Percentiles rank a stretch among this genome's conserved stretches.
Evolutionary conservation across 345 rosid species (phyloP).

Genomic region (Orychophragmus violaceus): DNA sequence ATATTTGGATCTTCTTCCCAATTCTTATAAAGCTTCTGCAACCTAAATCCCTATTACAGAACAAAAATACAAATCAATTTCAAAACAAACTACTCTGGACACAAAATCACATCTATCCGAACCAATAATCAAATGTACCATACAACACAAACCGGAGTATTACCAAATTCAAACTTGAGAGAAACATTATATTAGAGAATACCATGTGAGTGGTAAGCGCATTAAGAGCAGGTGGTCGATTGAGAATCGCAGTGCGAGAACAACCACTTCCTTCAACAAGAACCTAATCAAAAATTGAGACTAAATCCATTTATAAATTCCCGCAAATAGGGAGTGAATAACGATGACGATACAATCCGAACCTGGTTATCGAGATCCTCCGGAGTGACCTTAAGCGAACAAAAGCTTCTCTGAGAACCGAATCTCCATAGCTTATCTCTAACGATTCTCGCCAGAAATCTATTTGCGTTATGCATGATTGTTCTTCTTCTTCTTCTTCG

Average conservation of each 20-base stretch:
- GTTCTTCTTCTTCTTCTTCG: slow-evolving; percentile 9
- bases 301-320: background rate
- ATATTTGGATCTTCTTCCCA: slow-evolving; percentile 87
- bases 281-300: slow-evolving; percentile 36
- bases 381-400: slow-evolving; percentile 32
- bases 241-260: slow-evolving; percentile 75
- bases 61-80: background rate
- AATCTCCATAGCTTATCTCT: slow-evolving; percentile 15
- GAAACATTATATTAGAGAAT: background rate
- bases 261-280: slow-evolving; percentile 62
- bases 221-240: slow-evolving; percentile 76
- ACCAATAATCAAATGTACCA: background rate
- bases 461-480: slow-evolving; percentile 34
- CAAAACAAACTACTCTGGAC: background rate
- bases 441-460: slow-evolving; percentile 30
- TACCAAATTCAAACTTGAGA: background rate
- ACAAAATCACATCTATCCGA: background rate
- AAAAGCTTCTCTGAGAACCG: slow-evolving; percentile 30
- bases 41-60: slow-evolving; percentile 42
- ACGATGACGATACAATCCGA: background rate
- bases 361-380: slow-evolving; percentile 58
- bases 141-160: background rate
- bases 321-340: background rate
- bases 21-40: slow-evolving; percentile 59
- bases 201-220: slow-evolving; percentile 79